Evolutionary conservation across 108 stramenopile species (phyloP).

Genomic region (Cylindrotheca closterium): DNA sequence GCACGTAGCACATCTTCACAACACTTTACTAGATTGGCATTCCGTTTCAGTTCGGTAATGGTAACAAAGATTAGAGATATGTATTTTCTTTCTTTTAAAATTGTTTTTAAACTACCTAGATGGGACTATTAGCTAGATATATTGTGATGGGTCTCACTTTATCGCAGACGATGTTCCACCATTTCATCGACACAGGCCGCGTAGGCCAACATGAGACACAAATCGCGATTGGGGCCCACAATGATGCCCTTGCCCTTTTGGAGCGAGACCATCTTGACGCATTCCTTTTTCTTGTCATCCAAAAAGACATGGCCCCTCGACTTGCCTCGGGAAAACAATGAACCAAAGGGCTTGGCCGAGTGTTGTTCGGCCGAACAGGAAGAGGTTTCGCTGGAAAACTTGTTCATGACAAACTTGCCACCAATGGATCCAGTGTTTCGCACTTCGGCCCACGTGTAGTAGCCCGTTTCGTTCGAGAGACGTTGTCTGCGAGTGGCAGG

Average conservation of each 20-base stretch:
- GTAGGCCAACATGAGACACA: conserved; percentile 8
- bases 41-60: too few species aligned
- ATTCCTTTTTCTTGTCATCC: neutral
- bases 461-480: conserved; percentile 5
- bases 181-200: conserved; percentile 18
- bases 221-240: conserved; percentile 4
- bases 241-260: neutral
- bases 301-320: neutral
- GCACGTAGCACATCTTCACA: too few species aligned
- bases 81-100: too few species aligned
- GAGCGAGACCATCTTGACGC: neutral
- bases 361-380: neutral
- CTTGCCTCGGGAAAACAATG: conserved; percentile 7
- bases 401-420: conserved; percentile 3
- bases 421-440: conserved; percentile 7
- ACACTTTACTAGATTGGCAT: too few species aligned
- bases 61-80: too few species aligned
- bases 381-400: neutral
- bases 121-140: too few species aligned
- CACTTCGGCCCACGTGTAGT: conserved; percentile 13
- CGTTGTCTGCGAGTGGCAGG: neutral
- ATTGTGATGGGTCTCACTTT: too few species aligned
- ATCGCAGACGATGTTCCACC: conserved; percentile 11
- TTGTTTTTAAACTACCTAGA: too few species aligned
- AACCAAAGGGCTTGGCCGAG: conserved; percentile 9